A percentile compares a stretch with the other conserved stretches of the same genome.
phyloP scores from a whole-genome alignment of 169 alveolate genomes.

The Plasmodium chabaudi region DNA sequence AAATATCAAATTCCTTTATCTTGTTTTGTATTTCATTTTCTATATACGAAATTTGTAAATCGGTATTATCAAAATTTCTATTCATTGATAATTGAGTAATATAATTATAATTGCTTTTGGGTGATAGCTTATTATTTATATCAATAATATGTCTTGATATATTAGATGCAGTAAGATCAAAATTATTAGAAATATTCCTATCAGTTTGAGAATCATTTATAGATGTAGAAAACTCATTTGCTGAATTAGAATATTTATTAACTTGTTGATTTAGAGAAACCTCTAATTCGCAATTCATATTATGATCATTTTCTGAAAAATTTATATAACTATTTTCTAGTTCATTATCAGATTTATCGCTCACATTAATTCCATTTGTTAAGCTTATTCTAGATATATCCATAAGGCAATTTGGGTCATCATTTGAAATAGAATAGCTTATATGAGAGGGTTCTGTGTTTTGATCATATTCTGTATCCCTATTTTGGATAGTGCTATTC shows the following conservation, averaged over 20 bases:
- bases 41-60: conserved; percentile 68
- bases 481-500: background rate
- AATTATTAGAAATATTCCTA: conserved; percentile 7
- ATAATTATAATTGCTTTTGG: conserved; percentile 17
- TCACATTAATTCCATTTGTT: background rate
- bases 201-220: conserved; percentile 18
- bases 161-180: conserved; percentile 24
- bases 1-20: conserved; percentile 51
- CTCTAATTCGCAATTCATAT: conserved; percentile 8
- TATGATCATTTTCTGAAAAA: background rate
- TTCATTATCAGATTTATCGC: conserved; percentile 10
- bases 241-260: conserved; percentile 1
- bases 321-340: conserved; percentile 17
- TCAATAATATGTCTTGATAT: conserved; percentile 15
- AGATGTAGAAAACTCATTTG: conserved; percentile 23
- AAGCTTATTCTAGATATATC: background rate
- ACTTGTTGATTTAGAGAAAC: conserved; percentile 23
- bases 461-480: background rate
- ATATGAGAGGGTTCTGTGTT: background rate
- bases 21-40: conserved; percentile 74
- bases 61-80: conserved; percentile 50
- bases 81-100: conserved; percentile 40
- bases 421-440: conserved; percentile 3
- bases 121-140: conserved; percentile 9
- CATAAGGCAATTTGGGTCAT: background rate